Base-by-base conservation (phyloP, 345 rosid species). In the Trapa incisa region DNA sequence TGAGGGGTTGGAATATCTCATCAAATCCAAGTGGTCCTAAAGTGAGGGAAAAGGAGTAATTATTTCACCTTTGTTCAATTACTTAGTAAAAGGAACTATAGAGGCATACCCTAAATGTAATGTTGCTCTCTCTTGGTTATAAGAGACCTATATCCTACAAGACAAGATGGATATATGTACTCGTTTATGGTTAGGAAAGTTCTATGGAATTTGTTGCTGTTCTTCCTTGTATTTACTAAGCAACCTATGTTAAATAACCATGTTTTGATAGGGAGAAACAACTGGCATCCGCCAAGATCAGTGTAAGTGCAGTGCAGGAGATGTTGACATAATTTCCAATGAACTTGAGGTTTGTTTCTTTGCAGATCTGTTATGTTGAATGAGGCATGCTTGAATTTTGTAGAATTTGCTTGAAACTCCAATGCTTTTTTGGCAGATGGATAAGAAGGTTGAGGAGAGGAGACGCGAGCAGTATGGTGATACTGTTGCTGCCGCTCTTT, bases 381-480 rank as follows among this genome's bases (percentile, higher is more conserved):
- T 64, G 22, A 47, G 17, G 75, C 37, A 22, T 57, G 61, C 32
- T 57, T 22, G 29, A 8, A 58, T 22, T 22, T 22, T 22, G 29
- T 22, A 58, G 43, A 41, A 11, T 38, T 58, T 54, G 60, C n/a
- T 10, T 1, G 22, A 12, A 2, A 6, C 22, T 9, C 35, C 17
- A 9, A 0, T 15, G 56, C 56, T 35, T n/a, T 58, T 37, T 32
- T 11, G 0, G 61, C 80, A 91, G 97, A 72, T 91, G 85, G 97
- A 91, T 72, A 91, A 80, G 78, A 88, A 81, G 74, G 86, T 94
- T 36, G 99, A 88, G 35, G 99, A 91, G 84, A 87, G 92, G 77
- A 91, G 96, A 61, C 77, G 97, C 4, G 99, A 94, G 84, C 96
- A 87, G 80, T 91, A 94, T 70, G 99, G 97, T 3, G 93, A 86